phyloP scores from a whole-genome alignment of 257 asterid species.

The Cordia subcordata region DNA sequence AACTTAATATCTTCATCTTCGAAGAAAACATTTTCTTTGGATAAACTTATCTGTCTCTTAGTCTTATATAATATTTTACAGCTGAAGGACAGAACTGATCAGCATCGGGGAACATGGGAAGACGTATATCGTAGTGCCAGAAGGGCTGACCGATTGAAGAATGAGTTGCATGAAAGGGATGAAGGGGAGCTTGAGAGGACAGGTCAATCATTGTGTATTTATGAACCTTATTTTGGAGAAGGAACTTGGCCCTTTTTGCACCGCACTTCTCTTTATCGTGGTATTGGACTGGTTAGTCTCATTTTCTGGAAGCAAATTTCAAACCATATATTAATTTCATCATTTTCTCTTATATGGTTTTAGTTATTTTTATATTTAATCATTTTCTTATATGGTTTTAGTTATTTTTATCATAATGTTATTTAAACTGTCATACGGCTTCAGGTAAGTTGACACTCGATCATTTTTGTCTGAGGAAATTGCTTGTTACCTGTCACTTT shows the following conservation, averaged over 20 bases:
- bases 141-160: constrained; percentile 62
- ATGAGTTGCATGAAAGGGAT: constrained; percentile 82
- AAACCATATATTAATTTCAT: background rate
- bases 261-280: constrained; percentile 74
- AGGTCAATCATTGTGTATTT: constrained; percentile 85
- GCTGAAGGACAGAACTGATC: constrained; percentile 94
- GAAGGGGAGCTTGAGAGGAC: constrained; percentile 97
- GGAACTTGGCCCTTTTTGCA: constrained; percentile 98
- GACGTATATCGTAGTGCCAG: constrained; percentile 74
- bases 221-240: constrained; percentile 84
- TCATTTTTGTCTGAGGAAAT: too few species aligned
- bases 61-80: constrained; percentile 18
- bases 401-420: too few species aligned
- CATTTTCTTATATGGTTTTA: too few species aligned
- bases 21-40: background rate
- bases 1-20: background rate
- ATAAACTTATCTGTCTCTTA: too few species aligned
- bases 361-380: too few species aligned
- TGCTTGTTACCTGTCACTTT: too few species aligned
- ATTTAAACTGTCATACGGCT: too few species aligned
- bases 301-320: constrained; percentile 2
- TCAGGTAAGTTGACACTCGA: too few species aligned
- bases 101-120: constrained; percentile 86
- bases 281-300: constrained; percentile 70
- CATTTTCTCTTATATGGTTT: too few species aligned